Conservation (phyloP, 192 early-diverging fungal species). For the Thamnidium elegans region DNA sequence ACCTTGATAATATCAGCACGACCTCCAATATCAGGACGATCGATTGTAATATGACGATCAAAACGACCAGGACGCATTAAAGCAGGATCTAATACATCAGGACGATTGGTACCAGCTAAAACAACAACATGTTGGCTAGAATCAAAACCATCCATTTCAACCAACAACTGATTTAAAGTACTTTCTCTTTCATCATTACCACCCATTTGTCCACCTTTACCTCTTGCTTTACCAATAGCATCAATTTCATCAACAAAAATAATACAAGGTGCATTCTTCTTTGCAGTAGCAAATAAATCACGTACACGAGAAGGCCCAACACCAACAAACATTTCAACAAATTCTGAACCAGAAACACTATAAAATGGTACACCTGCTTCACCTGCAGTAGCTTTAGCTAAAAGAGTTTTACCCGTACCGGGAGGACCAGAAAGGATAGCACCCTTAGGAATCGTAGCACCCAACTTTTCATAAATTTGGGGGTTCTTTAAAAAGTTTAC, state of each 20-base stretch:
- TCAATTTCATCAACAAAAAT: conserved; percentile 99
- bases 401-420: conserved; percentile 94
- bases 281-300: conserved; percentile 94
- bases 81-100: conserved; percentile 96
- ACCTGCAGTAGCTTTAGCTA: conserved; percentile 98
- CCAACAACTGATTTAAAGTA: conserved; percentile 95
- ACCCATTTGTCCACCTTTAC: conserved; percentile 77
- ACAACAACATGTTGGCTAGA: conserved; percentile 89
- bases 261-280: conserved; percentile 97
- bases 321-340: conserved; percentile 99
- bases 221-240: conserved; percentile 98
- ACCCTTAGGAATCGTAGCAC: conserved; percentile 98
- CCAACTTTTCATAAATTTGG: conserved; percentile 81
- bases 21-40: conserved; percentile 96
- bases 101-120: conserved; percentile 96
- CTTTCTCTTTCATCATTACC: conserved; percentile 98
- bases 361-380: conserved; percentile 97
- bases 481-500: conserved; percentile 98
- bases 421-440: conserved; percentile 90
- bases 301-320: conserved; percentile 91
- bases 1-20: conserved; percentile 93
- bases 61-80: conserved; percentile 96
- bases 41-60: conserved; percentile 95
- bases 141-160: conserved; percentile 98
- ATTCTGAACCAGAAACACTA: conserved; percentile 96